Evolutionary conservation across 768 basidiomycete genomes (phyloP), one percentile per base, ranked within the genome.

Genomic region (Pisolithus orientalis): DNA sequence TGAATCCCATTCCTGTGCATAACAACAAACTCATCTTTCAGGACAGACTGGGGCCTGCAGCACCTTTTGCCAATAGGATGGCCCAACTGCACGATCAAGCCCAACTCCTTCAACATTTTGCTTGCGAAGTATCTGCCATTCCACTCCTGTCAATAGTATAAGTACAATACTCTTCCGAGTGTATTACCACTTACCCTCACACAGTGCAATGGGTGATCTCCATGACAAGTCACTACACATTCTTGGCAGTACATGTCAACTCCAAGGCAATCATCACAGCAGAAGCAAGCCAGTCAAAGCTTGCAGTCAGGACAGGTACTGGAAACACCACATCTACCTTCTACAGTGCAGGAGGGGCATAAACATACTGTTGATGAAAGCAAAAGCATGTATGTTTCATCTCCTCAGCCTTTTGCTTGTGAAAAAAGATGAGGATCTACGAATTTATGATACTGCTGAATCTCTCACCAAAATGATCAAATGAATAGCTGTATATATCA

Each of bases 71-170:
- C 39, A n/a, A n/a, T n/a, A 7, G 39, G 39, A 40, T 40, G 39
- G 16, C 39, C 39, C 7, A 65, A 50, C 31, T 65, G 60, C 2
- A 66, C 40, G 11, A 39, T 44, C 4, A 65, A 40, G 5, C 65
- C 64, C 6, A 61, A n/a, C 7, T 53, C 49, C 6, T 47, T 50
- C 24, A 63, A 45, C 2, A 51, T 52, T 16, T 44, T 47, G 14
- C 16, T n/a, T 24, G 34, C 34, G 21, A 60, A 65, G 28, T 32
- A 58, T 1, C 2, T 8, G 3, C 59, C 57, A 31, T 50, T 56
- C 57, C 64, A 65, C 34, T 51, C 13, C 64, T 65, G 49, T 34
- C 17, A 11, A 11, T 17, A 25, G 13, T 40, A 28, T 21, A 39
- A 4, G 34, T 7, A 10, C 4, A 16, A 3, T 29, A 7, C 28